Conservation (phyloP, 1,139 yeast species). For the Hyphopichia buzzinii region DNA sequence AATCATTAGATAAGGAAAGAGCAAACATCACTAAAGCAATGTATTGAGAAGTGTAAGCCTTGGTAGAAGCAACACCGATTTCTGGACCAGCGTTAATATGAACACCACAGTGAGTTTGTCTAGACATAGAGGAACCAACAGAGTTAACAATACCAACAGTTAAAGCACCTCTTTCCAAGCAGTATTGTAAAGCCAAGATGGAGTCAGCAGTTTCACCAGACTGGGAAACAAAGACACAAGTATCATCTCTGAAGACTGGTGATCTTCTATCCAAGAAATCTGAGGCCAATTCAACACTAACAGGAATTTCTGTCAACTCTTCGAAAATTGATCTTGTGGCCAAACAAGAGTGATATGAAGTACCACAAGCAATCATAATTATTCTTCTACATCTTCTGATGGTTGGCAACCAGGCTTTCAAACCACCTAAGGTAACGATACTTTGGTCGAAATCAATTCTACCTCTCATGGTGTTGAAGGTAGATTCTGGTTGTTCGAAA, state of each 20-base stretch:
- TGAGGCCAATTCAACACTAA: slow-evolving; percentile 92
- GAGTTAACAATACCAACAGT: slow-evolving; percentile 93
- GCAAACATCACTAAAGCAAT: slow-evolving; percentile 98
- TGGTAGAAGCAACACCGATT: slow-evolving; percentile 99
- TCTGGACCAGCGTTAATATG: slow-evolving; percentile 99
- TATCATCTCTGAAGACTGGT: slow-evolving; percentile 97
- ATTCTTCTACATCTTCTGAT: slow-evolving; percentile 94
- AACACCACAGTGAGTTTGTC: slow-evolving; percentile 98
- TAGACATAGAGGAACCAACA: slow-evolving; percentile 95
- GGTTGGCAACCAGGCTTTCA: slow-evolving; percentile 79
- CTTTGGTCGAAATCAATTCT: slow-evolving; percentile 88
- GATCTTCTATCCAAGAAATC: slow-evolving; percentile 94
- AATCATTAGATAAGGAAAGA: slow-evolving; percentile 86
- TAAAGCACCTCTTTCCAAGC: slow-evolving; percentile 95
- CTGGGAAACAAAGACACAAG: slow-evolving; percentile 96
- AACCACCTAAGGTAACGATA: slow-evolving; percentile 83
- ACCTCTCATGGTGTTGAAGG: slow-evolving; percentile 99
- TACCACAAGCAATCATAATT: slow-evolving; percentile 99
- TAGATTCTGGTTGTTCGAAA: slow-evolving; percentile 97
- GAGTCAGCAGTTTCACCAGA: slow-evolving; percentile 99
- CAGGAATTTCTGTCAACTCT: slow-evolving; percentile 95
- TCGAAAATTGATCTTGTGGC: slow-evolving; percentile 97
- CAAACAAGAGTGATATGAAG: slow-evolving; percentile 96
- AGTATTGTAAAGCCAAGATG: slow-evolving; percentile 93
- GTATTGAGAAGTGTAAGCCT: slow-evolving; percentile 97